Evolutionary conservation across 495 filamentous ascomycete species (phyloP), one percentile per base, ranked within the genome.

Genomic region (Aspergillus incahuasiensis): DNA sequence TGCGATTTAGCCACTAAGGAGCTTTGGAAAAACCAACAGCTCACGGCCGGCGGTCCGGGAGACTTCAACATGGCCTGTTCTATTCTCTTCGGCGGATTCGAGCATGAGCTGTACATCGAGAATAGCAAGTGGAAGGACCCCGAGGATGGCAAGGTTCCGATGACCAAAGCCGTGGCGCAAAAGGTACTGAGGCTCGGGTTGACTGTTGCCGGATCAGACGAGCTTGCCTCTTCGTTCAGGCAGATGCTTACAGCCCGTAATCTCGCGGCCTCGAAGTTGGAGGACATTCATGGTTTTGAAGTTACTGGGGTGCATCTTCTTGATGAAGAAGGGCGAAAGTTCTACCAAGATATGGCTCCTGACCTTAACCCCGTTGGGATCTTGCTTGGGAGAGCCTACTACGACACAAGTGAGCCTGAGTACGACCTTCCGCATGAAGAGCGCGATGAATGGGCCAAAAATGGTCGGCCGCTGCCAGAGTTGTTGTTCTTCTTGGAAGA

Each of bases 401-500:
- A 61, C 25, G 70, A 75, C 41, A 76, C 74, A 6, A 64, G 56
- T 3, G 69, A 64, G 41, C 65, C 69, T 2, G 52, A 58, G 0
- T 70, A 71, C 41, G 79, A 83, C 39, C 64, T 80, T 15, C 72
- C 67, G 6, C 67, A 72, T 2, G 69, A 74, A 40, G 76, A 79
- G 47, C 65, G 66, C 28, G 39, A 54, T 41, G 59, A 62, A 13
- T 68, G 69, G 63, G 59, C 68, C 6, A 49, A 60, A 9, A 61
- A 63, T 11, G 54, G 55, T 20, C 48, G 35, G 0, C 64, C 61
- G 0, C 18, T 68, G n/a, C 63, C 74, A 45, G 64, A 71, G 13
- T 81, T 82, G 58, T 78, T 82, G 30, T 86, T 91, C 57, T 82
- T 86, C 63, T 52, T 95, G 21, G 90, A 94, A 62, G 78, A 84